These are phyloP conservation scores for Pinus albicaulis DNA, from an alignment of 75 land plant species.

Conservation along the genomic window DNA sequence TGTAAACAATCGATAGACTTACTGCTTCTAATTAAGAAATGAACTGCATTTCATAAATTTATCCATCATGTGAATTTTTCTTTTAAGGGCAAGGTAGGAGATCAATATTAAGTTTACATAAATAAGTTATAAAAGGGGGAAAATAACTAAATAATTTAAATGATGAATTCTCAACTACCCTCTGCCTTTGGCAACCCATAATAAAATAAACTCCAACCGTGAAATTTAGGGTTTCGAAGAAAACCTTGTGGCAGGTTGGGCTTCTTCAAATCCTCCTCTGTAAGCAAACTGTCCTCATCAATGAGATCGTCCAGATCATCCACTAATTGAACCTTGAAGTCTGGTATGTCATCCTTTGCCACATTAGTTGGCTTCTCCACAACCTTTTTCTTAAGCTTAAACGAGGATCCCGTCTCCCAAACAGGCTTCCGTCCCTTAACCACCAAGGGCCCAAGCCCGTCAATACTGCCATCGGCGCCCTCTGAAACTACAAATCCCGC, in stretches of 20 bases:
- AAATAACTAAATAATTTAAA: too few species aligned
- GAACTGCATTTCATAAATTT: too few species aligned
- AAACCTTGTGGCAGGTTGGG: conserved; percentile 60
- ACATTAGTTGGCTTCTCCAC: neutral
- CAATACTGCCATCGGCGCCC: conserved; percentile 9
- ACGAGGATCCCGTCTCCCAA: conserved; percentile 89
- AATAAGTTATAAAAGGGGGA: too few species aligned
- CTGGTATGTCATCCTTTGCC: conserved; percentile 21
- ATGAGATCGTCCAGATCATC: conserved; percentile 75
- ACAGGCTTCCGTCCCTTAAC: conserved; percentile 74
- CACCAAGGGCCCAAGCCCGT: conserved; percentile 19
- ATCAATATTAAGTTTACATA: too few species aligned
- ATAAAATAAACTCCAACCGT: too few species aligned
- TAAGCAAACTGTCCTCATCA: conserved; percentile 90
- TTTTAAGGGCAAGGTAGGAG: too few species aligned
- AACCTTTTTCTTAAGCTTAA: conserved; percentile 52
- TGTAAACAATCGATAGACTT: too few species aligned
- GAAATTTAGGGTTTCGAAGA: neutral
- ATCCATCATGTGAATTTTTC: too few species aligned
- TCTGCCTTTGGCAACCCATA: too few species aligned
- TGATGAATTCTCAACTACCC: too few species aligned
- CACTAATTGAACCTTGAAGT: conserved; percentile 39
- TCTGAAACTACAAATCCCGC: conserved; percentile 64
- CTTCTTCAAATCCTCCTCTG: conserved; percentile 92
- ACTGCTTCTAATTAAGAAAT: too few species aligned